Conservation (phyloP, 495 filamentous ascomycete genomes). For the Cetradonia linearis region DNA sequence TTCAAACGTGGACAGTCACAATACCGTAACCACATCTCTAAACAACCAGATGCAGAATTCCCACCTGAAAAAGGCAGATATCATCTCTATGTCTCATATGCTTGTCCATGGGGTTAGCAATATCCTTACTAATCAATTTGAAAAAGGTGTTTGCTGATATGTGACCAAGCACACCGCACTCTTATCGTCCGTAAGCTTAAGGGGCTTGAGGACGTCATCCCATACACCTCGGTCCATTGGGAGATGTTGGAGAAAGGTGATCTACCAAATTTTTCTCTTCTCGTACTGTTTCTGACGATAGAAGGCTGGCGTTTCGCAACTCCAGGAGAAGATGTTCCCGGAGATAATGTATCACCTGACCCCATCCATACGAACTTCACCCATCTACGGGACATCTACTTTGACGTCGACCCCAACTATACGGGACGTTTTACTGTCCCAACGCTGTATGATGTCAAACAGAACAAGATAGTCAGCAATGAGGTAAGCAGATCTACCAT, state of each 20-base stretch:
- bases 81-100: constrained; percentile 65
- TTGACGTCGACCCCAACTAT: constrained; percentile 50
- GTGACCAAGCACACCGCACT: constrained; percentile 46
- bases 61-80: constrained; percentile 59
- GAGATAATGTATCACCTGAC: constrained; percentile 44
- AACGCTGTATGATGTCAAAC: constrained; percentile 53
- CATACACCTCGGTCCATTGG: constrained; percentile 60
- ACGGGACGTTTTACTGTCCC: constrained; percentile 53
- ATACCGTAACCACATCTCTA: constrained; percentile 65
- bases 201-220: constrained; percentile 55
- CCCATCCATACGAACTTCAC: constrained; percentile 43
- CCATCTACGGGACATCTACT: constrained; percentile 52
- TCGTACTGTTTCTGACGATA: constrained; percentile 1
- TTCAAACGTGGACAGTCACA: constrained; percentile 71
- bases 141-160: constrained; percentile 10
- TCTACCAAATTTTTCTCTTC: not conserved
- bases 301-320: constrained; percentile 74
- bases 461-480: constrained; percentile 45
- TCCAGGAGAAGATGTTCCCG: constrained; percentile 49
- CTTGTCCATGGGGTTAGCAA: constrained; percentile 56
- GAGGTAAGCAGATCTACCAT: constrained; percentile 31
- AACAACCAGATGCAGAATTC: constrained; percentile 49
- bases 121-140: not conserved
- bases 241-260: constrained; percentile 52
- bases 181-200: constrained; percentile 58